Evolutionary conservation across 768 basidiomycete genomes (phyloP), one percentile per base, ranked within the genome.

Genomic region (Leucosporidium yakuticum): DNA sequence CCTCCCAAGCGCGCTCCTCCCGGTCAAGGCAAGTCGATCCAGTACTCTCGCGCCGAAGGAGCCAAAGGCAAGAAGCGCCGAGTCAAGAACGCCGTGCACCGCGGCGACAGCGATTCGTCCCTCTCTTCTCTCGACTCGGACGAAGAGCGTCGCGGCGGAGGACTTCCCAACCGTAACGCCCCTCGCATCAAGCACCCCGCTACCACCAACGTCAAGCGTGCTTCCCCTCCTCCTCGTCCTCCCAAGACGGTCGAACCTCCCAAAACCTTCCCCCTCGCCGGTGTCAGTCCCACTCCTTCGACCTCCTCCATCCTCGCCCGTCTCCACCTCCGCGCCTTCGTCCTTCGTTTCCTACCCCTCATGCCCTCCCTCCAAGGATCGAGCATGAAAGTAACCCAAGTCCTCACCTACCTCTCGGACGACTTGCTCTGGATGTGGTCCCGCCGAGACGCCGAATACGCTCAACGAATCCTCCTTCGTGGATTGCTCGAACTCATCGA

Each of bases 341-440:
- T 61, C 65, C 60, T 67, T 14, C 65, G 65, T 53, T 44, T 44
- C 39, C 39, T 44, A 2, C 39, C 39, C 39, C 39, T 44, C 39
- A 44, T 44, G 39, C 39, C 39, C 39, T 44, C 39, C 39, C 39
- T 44, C 39, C 39, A 44, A 44, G 39, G 39, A 8, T 44, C 39
- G 23, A 9, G 47, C 11, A 20, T 23, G 29, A 44, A 66, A 31
- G 50, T 32, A 44, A 60, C 60, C 21, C 59, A 53, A 51, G 53
- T 50, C 32, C 53, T 67, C n/a, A 47, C 47, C 29, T 32, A 54
- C n/a, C 54, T 67, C 15, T 19, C 34, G 19, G 60, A 67, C 60
- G 65, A 67, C 60, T 14, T 62, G 14, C 65, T 67, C 47, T 67
- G 65, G 65, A 51, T 67, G 17, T 67, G 65, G 65, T 29, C 20